Percentiles rank a stretch among this genome's conserved stretches.
Conservation (phyloP, 2,329 filamentous ascomycete species). For the Fusarium scirpi region DNA sequence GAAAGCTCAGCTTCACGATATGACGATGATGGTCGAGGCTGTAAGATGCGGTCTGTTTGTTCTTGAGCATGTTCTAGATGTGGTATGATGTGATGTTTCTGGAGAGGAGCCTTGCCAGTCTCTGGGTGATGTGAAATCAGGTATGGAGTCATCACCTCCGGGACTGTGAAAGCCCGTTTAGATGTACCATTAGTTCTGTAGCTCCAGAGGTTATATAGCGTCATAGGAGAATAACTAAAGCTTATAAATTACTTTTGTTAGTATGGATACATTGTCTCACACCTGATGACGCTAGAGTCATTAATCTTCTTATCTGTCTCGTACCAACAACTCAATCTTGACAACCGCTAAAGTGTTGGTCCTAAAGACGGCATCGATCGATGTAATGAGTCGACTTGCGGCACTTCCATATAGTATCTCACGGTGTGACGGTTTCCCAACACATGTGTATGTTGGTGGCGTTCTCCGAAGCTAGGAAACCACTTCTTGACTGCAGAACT, state of each 20-base stretch:
- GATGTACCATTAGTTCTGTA: neutral
- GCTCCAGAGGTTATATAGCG: neutral
- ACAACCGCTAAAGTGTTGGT: neutral
- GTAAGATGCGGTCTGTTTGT: neutral
- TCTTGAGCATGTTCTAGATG: neutral
- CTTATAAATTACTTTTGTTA: neutral
- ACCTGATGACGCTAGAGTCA: neutral
- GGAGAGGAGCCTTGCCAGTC: neutral
- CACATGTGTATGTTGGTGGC: conserved; percentile 17
- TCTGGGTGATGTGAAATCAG: neutral
- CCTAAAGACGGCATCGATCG: neutral
- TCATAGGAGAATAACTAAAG: neutral
- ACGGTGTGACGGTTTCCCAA: neutral
- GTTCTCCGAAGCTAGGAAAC: conserved; percentile 9
- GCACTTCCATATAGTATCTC: neutral
- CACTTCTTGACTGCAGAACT: conserved; percentile 12
- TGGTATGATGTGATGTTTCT: neutral
- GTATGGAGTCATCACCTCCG: neutral
- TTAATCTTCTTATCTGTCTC: neutral
- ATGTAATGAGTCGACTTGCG: neutral
- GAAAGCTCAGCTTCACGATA: conserved; percentile 1
- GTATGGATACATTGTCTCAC: neutral
- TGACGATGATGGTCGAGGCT: neutral
- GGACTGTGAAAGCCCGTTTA: neutral
- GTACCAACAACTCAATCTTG: neutral